phyloP scores from a whole-genome alignment of 2,329 filamentous ascomycete species.

The Fusarium papillatum region DNA sequence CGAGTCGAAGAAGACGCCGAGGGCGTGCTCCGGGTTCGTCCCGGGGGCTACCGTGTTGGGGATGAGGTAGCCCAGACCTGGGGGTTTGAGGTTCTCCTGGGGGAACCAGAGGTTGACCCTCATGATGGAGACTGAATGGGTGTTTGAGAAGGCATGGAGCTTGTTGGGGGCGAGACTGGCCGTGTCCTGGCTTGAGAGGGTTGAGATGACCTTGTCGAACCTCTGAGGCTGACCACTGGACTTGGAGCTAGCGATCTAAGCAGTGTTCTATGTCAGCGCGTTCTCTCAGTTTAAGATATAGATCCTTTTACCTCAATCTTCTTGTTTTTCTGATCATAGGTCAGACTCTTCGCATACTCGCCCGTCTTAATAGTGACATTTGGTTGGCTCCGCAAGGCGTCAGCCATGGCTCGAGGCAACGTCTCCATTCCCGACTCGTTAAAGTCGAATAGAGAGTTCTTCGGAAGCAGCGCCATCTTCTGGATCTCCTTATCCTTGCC shows the following conservation, averaged over 20 bases:
- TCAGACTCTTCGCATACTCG: conserved; percentile 62
- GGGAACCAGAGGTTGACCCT: conserved; percentile 92
- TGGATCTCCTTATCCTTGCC: conserved; percentile 46
- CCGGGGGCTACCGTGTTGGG: conserved; percentile 78
- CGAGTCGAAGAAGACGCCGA: conserved; percentile 95
- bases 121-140: conserved; percentile 84
- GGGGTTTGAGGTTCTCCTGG: conserved; percentile 71
- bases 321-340: conserved; percentile 51
- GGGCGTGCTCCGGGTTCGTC: conserved; percentile 84
- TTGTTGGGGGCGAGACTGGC: conserved; percentile 50
- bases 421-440: conserved; percentile 72
- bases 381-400: conserved; percentile 60
- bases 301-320: conserved; percentile 56
- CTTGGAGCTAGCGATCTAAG: conserved; percentile 33
- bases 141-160: conserved; percentile 64
- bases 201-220: conserved; percentile 74
- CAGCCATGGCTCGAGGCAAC: conserved; percentile 67
- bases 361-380: conserved; percentile 73
- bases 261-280: conserved; percentile 1
- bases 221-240: conserved; percentile 3
- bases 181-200: conserved; percentile 66
- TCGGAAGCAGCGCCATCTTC: conserved; percentile 47
- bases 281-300: neutral
- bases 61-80: conserved; percentile 93
- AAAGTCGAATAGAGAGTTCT: conserved; percentile 52